phyloP scores from a whole-genome alignment of 768 basidiomycete genomes.

The Cubamyces sp. region DNA sequence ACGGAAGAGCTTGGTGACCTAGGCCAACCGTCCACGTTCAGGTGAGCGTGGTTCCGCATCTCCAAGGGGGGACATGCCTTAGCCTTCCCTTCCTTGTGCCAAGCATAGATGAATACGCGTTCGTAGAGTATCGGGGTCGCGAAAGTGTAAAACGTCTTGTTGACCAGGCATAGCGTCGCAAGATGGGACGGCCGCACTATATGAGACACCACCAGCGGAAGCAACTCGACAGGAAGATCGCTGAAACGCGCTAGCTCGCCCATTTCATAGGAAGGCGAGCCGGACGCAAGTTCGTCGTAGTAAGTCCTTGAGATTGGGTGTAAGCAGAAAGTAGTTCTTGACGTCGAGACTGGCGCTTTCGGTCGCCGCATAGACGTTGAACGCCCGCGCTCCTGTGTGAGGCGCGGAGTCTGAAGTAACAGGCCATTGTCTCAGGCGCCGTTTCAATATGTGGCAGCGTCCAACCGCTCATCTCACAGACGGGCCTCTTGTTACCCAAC shows the following conservation, averaged over 20 bases:
- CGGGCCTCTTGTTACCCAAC: neutral
- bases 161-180: conserved; percentile 57
- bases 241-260: conserved; percentile 37
- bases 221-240: conserved; percentile 69
- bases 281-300: too few relatives aligned
- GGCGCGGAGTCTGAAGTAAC: too few relatives aligned
- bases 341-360: too few relatives aligned
- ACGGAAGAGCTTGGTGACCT: conserved; percentile 66
- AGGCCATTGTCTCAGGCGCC: neutral
- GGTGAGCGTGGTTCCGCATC: too few relatives aligned
- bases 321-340: too few relatives aligned
- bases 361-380: too few relatives aligned
- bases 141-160: conserved; percentile 55
- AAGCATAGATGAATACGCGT: conserved; percentile 64
- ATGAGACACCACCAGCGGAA: conserved; percentile 57
- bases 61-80: conserved; percentile 45
- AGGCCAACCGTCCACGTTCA: neutral
- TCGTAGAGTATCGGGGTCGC: conserved; percentile 59
- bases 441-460: conserved; percentile 2
- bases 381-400: too few relatives aligned
- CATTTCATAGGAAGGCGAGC: neutral
- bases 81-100: conserved; percentile 67
- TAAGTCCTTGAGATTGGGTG: too few relatives aligned
- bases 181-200: conserved; percentile 58
- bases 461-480: neutral